Evolutionary conservation across 352 stramenopile genomes (phyloP).

Genomic region (Globisporangium cederbergense): DNA sequence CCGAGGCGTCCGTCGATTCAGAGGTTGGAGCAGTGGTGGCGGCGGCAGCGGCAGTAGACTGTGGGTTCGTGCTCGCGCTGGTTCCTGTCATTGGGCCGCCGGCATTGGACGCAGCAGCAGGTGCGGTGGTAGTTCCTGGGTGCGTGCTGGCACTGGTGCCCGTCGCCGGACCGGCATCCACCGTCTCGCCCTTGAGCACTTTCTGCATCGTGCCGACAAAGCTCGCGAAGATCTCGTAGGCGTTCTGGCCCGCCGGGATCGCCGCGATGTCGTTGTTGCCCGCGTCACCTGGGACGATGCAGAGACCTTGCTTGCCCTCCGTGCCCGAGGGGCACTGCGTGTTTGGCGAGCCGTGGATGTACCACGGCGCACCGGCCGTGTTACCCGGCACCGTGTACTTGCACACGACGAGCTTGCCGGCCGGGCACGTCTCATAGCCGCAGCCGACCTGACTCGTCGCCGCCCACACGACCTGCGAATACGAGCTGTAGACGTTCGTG

Average conservation of each 20-base stretch:
- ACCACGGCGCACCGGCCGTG: conserved; percentile 50
- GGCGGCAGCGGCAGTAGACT: neutral
- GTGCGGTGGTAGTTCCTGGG: neutral
- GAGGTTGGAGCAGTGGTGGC: conserved; percentile 1
- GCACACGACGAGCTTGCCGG: conserved; percentile 48
- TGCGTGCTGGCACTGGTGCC: conserved; percentile 15
- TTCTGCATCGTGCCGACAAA: conserved; percentile 57
- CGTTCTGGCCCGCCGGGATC: conserved; percentile 48
- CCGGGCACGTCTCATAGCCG: conserved; percentile 37
- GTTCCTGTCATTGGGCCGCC: neutral
- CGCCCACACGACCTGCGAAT: conserved; percentile 75
- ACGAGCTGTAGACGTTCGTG: conserved; percentile 62
- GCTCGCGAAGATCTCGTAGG: conserved; percentile 57
- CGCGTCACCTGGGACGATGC: conserved; percentile 44
- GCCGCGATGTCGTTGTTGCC: conserved; percentile 45
- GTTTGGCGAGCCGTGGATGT: conserved; percentile 43
- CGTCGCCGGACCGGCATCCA: conserved; percentile 19
- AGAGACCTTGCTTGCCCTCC: conserved; percentile 39
- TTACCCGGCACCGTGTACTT: conserved; percentile 61
- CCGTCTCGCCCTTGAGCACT: conserved; percentile 32
- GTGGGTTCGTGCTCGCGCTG: conserved; percentile 2
- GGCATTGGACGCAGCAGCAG: neutral
- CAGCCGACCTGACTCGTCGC: conserved; percentile 62
- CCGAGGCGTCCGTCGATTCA: neutral
- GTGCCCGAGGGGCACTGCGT: conserved; percentile 51